A percentile compares a stretch with the other conserved stretches of the same genome.
Evolutionary conservation across 176 grass and related monocot species (phyloP).

Genomic region (Eragrostis nindensis): DNA sequence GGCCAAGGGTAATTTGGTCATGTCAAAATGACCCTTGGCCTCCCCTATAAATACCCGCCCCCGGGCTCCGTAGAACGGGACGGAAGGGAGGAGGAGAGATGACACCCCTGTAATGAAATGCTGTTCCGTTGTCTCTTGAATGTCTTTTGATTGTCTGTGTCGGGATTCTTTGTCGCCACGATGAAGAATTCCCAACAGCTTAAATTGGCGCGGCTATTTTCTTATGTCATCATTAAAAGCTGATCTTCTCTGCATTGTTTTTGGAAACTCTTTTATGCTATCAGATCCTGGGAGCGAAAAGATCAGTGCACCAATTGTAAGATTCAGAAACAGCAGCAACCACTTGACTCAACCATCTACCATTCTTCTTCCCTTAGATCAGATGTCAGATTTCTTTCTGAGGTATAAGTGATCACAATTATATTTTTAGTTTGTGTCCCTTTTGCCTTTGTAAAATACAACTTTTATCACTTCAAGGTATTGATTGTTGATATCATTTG

Average conservation of each 20-base stretch:
- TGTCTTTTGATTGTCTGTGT: too few relatives aligned
- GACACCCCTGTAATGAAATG: too few relatives aligned
- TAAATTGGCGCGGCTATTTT: too few relatives aligned
- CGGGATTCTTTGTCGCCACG: too few relatives aligned
- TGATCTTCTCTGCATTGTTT: conserved; percentile 23
- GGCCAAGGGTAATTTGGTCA: too few relatives aligned
- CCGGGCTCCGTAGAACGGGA: too few relatives aligned
- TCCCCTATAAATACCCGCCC: too few relatives aligned
- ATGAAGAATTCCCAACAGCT: too few relatives aligned
- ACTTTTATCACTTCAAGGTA: neutral
- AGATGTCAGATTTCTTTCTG: conserved; percentile 80
- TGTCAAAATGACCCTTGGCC: too few relatives aligned
- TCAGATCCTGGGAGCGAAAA: conserved; percentile 84
- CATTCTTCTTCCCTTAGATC: conserved; percentile 72
- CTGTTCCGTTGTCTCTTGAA: too few relatives aligned
- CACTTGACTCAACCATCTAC: conserved; percentile 60
- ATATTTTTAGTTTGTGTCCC: conserved; percentile 7
- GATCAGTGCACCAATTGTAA: conserved; percentile 78
- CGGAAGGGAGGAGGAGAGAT: too few relatives aligned
- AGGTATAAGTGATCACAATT: conserved; percentile 52
- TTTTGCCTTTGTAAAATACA: too few relatives aligned
- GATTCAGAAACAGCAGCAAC: conserved; percentile 48
- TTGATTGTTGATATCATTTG: conserved; percentile 40
- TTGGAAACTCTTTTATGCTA: conserved; percentile 25
- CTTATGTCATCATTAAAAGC: conserved; percentile 21